Base-by-base conservation (phyloP, 2,329 filamentous ascomycete genomes). In the Penicillium digitatum region DNA sequence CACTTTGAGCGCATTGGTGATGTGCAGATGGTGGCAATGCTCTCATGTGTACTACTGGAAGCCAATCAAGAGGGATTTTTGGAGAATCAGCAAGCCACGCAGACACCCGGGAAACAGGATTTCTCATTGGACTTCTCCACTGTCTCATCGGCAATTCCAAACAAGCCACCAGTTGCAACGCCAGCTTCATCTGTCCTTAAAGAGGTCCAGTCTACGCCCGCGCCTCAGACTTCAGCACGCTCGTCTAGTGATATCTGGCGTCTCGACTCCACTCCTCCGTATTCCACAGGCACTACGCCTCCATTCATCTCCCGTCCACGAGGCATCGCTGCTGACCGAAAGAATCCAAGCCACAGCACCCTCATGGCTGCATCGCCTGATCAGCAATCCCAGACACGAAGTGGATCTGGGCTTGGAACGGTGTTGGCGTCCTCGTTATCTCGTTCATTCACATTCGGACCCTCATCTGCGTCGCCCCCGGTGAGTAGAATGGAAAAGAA, bases 21-120 rank as follows among this genome's bases (percentile, higher is more conserved):
- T 66, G 74, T 84, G 1, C 84, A 87, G 65, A 85, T 86, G 81
- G 76, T 87, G 32, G 84, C 82, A n/a, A 84, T 84, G 79, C 70
- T 87, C 35, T 83, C 84, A 4, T 85, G 82, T 59, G 76, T 86
- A 32, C 77, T 86, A 51, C 72, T 78, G 14, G 78, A 82, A 62
- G 76, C 79, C 20, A 75, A 77, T 56, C 70, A 71, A 12, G 73
- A 76, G 35, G 71, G 70, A 24, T 70, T 65, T 24, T 64, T 71
- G 3, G 71, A 73, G 24, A 52, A 50, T 8, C 40, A 48, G 26
- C 54, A 62, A 44, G 47, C 44, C 14, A 55, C 58, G n/a, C 74
- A 75, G 63, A 71, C 73, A 5, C 72, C 74, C 63, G 72, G 75
- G 34, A 72, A 75, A 14, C 74, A 74, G 10, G 72, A 73, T 2